phyloP scores from a whole-genome alignment of 2,329 filamentous ascomycete species.

The Sarocladiaceae sp. region DNA sequence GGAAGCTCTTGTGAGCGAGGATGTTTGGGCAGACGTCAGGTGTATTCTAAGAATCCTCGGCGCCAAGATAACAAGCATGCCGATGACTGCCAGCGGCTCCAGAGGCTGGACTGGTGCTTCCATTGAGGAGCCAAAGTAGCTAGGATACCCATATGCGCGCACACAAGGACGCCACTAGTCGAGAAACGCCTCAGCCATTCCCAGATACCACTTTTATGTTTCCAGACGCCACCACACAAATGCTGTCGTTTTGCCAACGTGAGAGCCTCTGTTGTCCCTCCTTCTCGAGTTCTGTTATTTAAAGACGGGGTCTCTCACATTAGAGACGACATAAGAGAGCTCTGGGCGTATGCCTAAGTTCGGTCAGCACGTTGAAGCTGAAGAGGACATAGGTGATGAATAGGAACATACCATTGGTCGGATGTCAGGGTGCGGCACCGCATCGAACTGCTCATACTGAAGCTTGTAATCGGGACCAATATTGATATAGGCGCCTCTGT shows the following conservation, averaged over 20 bases:
- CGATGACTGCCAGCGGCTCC: too few species aligned
- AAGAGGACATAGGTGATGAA: not conserved
- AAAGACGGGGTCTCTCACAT: slow-evolving; percentile 42
- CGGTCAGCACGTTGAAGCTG: slow-evolving; percentile 8
- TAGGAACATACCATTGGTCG: slow-evolving; percentile 68
- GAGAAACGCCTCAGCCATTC: not conserved
- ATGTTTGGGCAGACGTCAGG: too few species aligned
- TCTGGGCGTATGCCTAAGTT: slow-evolving; percentile 71
- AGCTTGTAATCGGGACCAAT: slow-evolving; percentile 88
- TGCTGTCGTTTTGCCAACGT: slow-evolving; percentile 6
- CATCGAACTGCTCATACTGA: slow-evolving; percentile 87
- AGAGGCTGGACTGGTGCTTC: too few species aligned
- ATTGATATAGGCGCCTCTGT: slow-evolving; percentile 98
- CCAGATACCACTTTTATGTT: slow-evolving; percentile 9
- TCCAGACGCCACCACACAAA: slow-evolving; percentile 8
- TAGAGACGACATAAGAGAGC: slow-evolving; percentile 70
- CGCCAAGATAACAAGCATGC: too few species aligned
- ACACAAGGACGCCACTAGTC: not conserved
- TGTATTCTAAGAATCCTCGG: too few species aligned
- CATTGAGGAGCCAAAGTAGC: too few species aligned
- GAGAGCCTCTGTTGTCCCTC: not conserved
- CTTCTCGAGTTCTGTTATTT: not conserved
- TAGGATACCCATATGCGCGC: too few species aligned
- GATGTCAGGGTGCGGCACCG: slow-evolving; percentile 91
- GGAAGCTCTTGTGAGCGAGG: too few species aligned